A percentile compares a stretch with the other conserved stretches of the same genome.
Conservation (phyloP, 2,329 filamentous ascomycete species). For the Rasamsonia emersonii region DNA sequence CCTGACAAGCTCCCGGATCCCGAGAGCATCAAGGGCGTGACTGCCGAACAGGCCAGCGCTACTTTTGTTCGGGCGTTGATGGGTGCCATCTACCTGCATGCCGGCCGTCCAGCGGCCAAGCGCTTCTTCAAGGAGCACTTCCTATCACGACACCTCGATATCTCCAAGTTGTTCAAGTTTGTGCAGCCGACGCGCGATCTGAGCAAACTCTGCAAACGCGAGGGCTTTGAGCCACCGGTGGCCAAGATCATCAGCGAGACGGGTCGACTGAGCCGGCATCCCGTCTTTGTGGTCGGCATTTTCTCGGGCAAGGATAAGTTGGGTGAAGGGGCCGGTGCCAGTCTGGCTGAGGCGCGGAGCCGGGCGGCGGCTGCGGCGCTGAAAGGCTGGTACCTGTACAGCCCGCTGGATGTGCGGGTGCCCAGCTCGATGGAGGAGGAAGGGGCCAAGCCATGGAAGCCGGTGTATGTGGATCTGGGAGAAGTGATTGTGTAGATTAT, state of each 20-base stretch:
- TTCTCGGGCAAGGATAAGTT: slow-evolving; percentile 87
- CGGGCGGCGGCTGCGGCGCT: slow-evolving; percentile 77
- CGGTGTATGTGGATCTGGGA: slow-evolving; percentile 60
- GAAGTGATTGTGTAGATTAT: slow-evolving; percentile 51
- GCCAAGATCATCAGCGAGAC: slow-evolving; percentile 87
- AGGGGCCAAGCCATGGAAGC: slow-evolving; percentile 55
- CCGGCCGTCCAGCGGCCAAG: slow-evolving; percentile 68
- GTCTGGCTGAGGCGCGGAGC: slow-evolving; percentile 65
- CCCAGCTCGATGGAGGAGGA: slow-evolving; percentile 62
- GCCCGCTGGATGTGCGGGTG: slow-evolving; percentile 58
- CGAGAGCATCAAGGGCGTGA: slow-evolving; percentile 25
- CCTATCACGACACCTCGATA: slow-evolving; percentile 66
- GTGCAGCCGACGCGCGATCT: slow-evolving; percentile 76
- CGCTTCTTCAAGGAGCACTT: slow-evolving; percentile 78
- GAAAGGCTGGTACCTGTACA: slow-evolving; percentile 96
- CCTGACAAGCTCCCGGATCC: slow-evolving; percentile 10
- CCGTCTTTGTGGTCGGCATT: slow-evolving; percentile 89
- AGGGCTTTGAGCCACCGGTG: slow-evolving; percentile 80
- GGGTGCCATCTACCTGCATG: slow-evolving; percentile 78
- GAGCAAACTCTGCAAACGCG: slow-evolving; percentile 70
- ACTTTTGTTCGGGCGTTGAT: slow-evolving; percentile 76
- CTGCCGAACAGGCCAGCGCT: slow-evolving; percentile 54
- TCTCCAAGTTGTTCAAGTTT: slow-evolving; percentile 76
- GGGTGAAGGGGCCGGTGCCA: slow-evolving; percentile 77
- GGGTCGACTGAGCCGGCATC: slow-evolving; percentile 71